phyloP scores from a whole-genome alignment of 2,329 filamentous ascomycete genomes.

The Macroventuria anomochaeta region DNA sequence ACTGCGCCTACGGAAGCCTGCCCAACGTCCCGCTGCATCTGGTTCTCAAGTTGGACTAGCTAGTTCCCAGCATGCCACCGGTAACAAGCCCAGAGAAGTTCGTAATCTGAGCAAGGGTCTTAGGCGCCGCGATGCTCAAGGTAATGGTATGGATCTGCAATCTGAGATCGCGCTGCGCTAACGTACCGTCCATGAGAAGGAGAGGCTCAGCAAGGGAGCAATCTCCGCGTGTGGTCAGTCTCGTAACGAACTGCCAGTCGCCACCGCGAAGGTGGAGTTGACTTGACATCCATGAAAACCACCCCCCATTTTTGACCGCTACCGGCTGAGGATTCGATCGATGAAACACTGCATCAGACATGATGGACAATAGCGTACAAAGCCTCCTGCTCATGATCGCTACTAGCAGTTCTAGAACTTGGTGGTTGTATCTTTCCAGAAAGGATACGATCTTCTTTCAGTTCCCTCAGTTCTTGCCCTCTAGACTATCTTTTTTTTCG shows the following conservation, averaged over 20 bases:
- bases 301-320: too few species aligned
- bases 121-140: not conserved
- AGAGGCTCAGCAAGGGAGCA: not conserved
- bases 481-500: not conserved
- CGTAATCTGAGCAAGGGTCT: not conserved
- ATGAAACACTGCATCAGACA: not conserved
- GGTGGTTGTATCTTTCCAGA: too few species aligned
- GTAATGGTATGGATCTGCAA: not conserved
- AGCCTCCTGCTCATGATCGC: too few species aligned
- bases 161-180: not conserved
- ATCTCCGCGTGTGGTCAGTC: not conserved
- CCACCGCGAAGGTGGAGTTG: not conserved
- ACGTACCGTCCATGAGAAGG: not conserved
- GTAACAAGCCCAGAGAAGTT: not conserved
- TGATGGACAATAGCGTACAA: too few species aligned
- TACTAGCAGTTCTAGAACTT: too few species aligned
- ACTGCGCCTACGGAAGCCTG: not conserved
- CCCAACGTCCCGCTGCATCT: not conserved
- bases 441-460: not conserved
- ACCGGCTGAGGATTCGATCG: too few species aligned
- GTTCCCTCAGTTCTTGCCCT: not conserved
- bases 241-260: not conserved
- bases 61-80: not conserved
- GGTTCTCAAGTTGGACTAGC: not conserved
- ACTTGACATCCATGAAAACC: not conserved